These are phyloP conservation scores for Neonectria coccinea DNA, from an alignment of 2,329 filamentous ascomycete species.

Conservation along the genomic window DNA sequence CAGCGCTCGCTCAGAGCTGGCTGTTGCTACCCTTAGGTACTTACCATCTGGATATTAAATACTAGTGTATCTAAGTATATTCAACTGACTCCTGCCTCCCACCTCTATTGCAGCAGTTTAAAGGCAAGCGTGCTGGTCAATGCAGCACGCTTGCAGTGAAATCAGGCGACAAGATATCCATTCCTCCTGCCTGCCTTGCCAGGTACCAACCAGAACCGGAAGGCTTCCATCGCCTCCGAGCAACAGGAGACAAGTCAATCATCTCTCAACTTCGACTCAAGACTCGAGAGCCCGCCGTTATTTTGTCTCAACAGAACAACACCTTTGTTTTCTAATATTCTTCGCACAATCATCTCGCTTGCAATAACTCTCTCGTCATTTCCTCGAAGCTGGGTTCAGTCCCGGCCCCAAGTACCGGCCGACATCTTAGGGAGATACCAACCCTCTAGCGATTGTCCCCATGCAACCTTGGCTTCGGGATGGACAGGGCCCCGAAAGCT, in stretches of 20 bases:
- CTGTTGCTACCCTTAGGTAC: no score
- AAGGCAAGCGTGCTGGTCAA: not conserved
- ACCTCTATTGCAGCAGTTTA: not conserved
- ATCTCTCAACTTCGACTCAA: not conserved
- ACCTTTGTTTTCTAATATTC: not conserved
- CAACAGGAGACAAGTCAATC: no score
- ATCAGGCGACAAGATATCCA: not conserved
- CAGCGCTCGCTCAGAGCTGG: no score
- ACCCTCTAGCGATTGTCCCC: not conserved
- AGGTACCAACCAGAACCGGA: not conserved
- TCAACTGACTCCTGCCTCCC: not conserved
- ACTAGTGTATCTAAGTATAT: not conserved
- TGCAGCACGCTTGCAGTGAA: not conserved
- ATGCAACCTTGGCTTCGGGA: slow-evolving; percentile 1
- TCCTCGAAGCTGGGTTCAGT: not conserved
- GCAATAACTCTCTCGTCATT: not conserved
- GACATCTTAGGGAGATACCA: not conserved
- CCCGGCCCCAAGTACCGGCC: slow-evolving; percentile 22
- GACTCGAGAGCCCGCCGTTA: not conserved
- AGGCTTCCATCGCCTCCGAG: not conserved
- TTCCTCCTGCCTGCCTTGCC: not conserved
- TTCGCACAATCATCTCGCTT: not conserved
- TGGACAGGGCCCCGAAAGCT: slow-evolving; percentile 11
- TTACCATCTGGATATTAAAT: no score
- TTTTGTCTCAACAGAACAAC: not conserved